phyloP scores from a whole-genome alignment of 768 basidiomycete genomes.

The Amanita fuliginea region DNA sequence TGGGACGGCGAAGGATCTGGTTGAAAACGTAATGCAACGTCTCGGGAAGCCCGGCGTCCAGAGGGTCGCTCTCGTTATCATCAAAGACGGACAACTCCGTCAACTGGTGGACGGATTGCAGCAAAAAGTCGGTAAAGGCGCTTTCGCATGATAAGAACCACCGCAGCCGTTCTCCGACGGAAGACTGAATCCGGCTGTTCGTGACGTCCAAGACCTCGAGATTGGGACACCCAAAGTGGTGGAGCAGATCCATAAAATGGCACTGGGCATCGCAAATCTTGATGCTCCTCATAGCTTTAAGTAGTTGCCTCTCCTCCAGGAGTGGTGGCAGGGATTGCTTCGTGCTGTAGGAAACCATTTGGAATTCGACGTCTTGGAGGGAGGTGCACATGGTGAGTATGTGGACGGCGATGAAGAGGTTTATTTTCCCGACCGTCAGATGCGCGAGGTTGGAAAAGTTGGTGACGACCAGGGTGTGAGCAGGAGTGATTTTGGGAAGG shows the following conservation, averaged over 20 bases:
- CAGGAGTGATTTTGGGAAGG: neutral
- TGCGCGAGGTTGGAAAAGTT: neutral
- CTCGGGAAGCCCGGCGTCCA: neutral
- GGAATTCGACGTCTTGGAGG: neutral
- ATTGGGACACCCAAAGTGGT: neutral
- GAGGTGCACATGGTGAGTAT: neutral
- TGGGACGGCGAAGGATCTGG: neutral
- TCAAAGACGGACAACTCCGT: neutral
- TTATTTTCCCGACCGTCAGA: neutral
- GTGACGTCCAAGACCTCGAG: neutral
- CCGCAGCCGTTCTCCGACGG: neutral
- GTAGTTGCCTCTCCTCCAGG: neutral
- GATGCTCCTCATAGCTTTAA: neutral
- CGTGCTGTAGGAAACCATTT: neutral
- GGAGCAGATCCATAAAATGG: neutral
- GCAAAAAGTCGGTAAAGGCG: neutral
- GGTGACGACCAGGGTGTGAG: neutral
- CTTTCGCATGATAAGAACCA: neutral
- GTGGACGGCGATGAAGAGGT: neutral
- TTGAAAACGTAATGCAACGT: neutral
- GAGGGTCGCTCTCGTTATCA: neutral
- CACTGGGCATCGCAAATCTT: neutral
- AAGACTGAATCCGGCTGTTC: neutral
- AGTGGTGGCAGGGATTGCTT: neutral
- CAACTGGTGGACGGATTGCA: neutral